phyloP scores from a whole-genome alignment of 1,284 basidiomycete genomes.

The Malassezia nana region DNA sequence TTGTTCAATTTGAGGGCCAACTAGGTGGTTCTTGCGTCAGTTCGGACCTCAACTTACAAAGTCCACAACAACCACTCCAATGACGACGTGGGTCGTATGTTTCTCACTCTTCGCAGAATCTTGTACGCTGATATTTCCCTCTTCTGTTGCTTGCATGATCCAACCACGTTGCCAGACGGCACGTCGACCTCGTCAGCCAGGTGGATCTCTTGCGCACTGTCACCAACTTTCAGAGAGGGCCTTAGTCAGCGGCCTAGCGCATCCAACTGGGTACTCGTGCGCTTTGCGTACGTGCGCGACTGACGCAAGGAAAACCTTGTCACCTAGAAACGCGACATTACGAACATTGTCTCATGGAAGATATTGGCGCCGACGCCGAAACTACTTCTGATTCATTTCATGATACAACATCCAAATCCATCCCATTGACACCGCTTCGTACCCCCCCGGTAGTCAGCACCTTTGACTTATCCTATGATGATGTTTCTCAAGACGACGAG shows the following conservation, averaged over 20 bases:
- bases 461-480: not conserved
- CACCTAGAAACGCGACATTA: no score
- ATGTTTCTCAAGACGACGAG: not conserved
- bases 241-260: not conserved
- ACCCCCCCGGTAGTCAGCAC: not conserved
- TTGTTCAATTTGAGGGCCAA: constrained; percentile 45
- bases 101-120: not conserved
- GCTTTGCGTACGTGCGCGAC: no score
- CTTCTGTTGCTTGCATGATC: not conserved
- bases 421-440: not conserved
- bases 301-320: no score
- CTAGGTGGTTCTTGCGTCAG: constrained; percentile 33
- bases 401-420: not conserved
- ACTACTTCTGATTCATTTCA: not conserved
- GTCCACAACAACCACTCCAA: constrained; percentile 45
- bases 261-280: no score
- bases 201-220: no score
- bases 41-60: constrained; percentile 20
- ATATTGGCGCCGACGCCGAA: not conserved
- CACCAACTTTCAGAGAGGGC: no score
- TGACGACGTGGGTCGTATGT: constrained; percentile 21
- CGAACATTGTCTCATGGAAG: not conserved
- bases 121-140: not conserved
- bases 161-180: not conserved
- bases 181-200: not conserved